Evolutionary conservation across 1,284 basidiomycete species (phyloP).

Genomic region (Bothia castanella): DNA sequence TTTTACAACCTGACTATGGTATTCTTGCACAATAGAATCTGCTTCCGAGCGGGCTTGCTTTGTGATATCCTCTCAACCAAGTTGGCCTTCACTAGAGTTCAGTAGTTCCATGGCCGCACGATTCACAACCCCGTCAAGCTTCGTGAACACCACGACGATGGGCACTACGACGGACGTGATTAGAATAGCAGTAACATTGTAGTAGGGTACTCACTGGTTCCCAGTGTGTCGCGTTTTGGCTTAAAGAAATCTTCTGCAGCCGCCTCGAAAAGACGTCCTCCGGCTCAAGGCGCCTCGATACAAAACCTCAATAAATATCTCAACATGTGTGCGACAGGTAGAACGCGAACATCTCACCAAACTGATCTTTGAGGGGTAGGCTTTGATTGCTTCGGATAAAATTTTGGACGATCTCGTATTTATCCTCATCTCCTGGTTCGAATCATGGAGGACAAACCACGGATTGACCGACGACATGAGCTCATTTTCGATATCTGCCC

Average conservation of each 20-base stretch:
- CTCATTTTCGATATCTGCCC: not conserved
- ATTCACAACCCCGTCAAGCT: not conserved
- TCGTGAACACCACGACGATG: not conserved
- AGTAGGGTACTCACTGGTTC: not conserved
- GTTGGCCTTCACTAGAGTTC: not conserved
- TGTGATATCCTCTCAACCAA: not conserved
- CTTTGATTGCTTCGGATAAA: not conserved
- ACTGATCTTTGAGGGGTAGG: not conserved
- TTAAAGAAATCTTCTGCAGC: not conserved
- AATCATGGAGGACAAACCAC: slow-evolving; percentile 1
- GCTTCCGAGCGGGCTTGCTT: not conserved
- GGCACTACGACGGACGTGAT: not conserved
- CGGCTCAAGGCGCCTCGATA: not conserved
- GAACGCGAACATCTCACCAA: not conserved
- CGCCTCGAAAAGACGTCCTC: not conserved
- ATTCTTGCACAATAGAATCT: not conserved
- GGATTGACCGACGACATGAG: not conserved
- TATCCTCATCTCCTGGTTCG: not conserved
- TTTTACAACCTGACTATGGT: not conserved
- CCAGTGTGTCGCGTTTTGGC: not conserved
- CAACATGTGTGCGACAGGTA: no score
- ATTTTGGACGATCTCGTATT: not conserved
- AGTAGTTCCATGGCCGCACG: not conserved
- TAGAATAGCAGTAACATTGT: no score
- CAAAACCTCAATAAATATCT: not conserved